Conservation (phyloP, 257 asterid genomes). For the Penstemon newberryi region DNA sequence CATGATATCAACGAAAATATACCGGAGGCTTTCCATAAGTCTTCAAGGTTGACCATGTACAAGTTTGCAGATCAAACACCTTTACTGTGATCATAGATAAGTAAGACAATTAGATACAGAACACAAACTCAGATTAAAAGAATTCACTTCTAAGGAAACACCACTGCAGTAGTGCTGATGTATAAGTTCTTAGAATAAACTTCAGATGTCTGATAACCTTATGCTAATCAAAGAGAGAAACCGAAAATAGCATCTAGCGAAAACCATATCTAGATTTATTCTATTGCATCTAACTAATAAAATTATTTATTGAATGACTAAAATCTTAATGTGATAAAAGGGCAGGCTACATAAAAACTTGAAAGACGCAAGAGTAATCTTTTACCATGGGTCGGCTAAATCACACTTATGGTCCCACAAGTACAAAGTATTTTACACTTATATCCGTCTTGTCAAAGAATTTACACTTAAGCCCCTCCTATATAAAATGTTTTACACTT, state of each 20-base stretch:
- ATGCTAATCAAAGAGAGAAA: neutral
- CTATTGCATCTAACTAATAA: slow-evolving; percentile 14
- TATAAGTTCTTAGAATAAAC: neutral
- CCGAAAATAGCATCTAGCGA: slow-evolving; percentile 1
- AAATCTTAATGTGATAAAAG: neutral
- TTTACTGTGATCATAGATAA: slow-evolving; percentile 60
- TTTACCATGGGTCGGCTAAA: slow-evolving; percentile 14
- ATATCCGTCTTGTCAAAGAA: no score
- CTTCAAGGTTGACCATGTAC: slow-evolving; percentile 85
- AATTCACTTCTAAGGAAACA: slow-evolving; percentile 2
- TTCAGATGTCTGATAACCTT: slow-evolving; percentile 13
- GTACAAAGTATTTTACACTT: no score
- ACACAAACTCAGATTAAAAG: slow-evolving; percentile 21
- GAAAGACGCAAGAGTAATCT: slow-evolving; percentile 2
- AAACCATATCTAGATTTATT: neutral
- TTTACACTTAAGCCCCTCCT: no score
- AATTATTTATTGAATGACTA: neutral
- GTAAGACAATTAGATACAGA: slow-evolving; percentile 30
- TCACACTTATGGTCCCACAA: neutral
- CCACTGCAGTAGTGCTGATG: neutral
- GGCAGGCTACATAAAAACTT: neutral
- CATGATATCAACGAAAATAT: slow-evolving; percentile 28
- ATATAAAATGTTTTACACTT: no score
- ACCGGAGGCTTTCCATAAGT: slow-evolving; percentile 98
- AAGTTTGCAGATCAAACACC: slow-evolving; percentile 82